Base-by-base conservation (phyloP, 1,284 basidiomycete species). In the Volvariella surrecta region DNA sequence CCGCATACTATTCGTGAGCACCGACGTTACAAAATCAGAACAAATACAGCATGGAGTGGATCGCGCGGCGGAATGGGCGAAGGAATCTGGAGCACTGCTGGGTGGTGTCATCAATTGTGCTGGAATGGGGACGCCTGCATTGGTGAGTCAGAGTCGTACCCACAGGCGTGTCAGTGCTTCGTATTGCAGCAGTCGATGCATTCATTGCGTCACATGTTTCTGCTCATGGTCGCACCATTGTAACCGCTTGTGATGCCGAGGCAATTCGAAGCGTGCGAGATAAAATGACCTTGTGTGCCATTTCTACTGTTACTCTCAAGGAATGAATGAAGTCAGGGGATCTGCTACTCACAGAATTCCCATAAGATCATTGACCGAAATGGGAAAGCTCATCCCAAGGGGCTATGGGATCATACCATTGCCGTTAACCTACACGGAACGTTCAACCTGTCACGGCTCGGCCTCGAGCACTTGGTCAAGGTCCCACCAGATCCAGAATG, bases 81-180 rank as follows among this genome's bases (percentile, higher is more conserved):
- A 60, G 18, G 58, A 60, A 40, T 72, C 68, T 0, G 59, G 59
- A 8, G 69, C 72, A 4, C 52, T 56, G 16, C 55, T 78, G 4
- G 71, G 73, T 15, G 75, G 75, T 6, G 68, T 78, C 4, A 62
- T 78, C 28, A 74, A 74, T 52, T 73, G 69, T 51, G 75, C 75
- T 8, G 75, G 75, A 9, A 63, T 75, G 1, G 74, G 60, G 10
- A 49, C 52, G 13, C 62, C 61, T 4, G 61, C 58, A 0, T 73
- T 16, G n/a, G 34, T 35, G n/a, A 35, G 34, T 35, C 30, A n/a
- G n/a, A n/a, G n/a, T n/a, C n/a, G n/a, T n/a, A n/a, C n/a, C n/a
- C n/a, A n/a, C n/a, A n/a, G n/a, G n/a, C n/a, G n/a, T n/a, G n/a
- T n/a, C n/a, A n/a, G n/a, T n/a, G n/a, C n/a, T n/a, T n/a, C n/a